These are phyloP conservation scores for Alnus glutinosa DNA, from an alignment of 306 rosid genomes.

Conservation along the genomic window DNA sequence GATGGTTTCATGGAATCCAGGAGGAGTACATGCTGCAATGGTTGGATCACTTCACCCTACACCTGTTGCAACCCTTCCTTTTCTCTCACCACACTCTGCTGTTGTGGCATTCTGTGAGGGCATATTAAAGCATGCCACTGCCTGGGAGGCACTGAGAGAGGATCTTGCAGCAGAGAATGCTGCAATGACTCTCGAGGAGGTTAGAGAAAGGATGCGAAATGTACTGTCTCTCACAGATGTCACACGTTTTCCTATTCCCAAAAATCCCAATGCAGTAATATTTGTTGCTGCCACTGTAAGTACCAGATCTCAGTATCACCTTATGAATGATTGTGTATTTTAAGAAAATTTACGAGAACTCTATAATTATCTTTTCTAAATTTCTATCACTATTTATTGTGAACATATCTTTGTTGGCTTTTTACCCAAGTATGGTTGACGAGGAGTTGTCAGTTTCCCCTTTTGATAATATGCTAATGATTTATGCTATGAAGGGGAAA, in stretches of 20 bases:
- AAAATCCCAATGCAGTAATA: conserved; percentile 79
- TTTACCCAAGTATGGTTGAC: not conserved
- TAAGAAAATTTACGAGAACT: conserved; percentile 8
- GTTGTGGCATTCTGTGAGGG: conserved; percentile 99
- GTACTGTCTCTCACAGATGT: conserved; percentile 96
- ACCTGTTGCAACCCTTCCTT: conserved; percentile 92
- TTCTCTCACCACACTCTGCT: conserved; percentile 94
- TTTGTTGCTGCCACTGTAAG: conserved; percentile 97
- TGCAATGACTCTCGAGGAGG: conserved; percentile 92
- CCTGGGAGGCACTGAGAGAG: conserved; percentile 90
- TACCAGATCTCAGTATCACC: conserved; percentile 31
- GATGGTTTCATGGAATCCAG: conserved; percentile 45
- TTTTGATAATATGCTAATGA: not conserved
- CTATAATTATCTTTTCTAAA: not conserved
- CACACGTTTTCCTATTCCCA: conserved; percentile 95
- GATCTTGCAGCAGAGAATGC: conserved; percentile 71
- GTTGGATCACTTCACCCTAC: conserved; percentile 97
- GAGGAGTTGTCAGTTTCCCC: not conserved
- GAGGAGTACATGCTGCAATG: conserved; percentile 99
- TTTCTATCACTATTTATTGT: not conserved
- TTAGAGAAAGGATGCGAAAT: conserved; percentile 82
- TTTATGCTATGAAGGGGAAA: not conserved
- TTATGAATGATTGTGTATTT: conserved; percentile 11
- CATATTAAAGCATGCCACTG: conserved; percentile 88
- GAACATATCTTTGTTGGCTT: not conserved